A percentile compares a stretch with the other conserved stretches of the same genome.
Conservation (phyloP, 208 protist genomes). For the Kentomonas sorsogonicus region DNA sequence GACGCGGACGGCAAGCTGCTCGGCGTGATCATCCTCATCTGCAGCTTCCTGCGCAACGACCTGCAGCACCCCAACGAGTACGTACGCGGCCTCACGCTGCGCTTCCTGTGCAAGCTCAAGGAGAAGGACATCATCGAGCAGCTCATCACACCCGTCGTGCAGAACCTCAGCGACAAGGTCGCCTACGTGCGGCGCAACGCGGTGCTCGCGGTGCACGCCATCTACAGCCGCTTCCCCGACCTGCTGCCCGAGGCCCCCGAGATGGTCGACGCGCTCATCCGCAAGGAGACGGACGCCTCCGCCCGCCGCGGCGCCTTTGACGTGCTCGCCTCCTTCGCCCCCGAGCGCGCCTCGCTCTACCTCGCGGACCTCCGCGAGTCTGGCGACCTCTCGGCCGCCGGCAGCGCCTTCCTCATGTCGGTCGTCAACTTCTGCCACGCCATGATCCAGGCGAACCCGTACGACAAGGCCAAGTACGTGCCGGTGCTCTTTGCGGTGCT, state of each 20-base stretch:
- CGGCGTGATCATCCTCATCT: constrained; percentile 97
- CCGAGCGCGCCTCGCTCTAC: constrained; percentile 92
- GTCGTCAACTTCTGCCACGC: constrained; percentile 82
- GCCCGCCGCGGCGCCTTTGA: constrained; percentile 97
- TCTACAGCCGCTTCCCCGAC: constrained; percentile 91
- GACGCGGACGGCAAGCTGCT: constrained; percentile 94
- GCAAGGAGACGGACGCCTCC: constrained; percentile 84
- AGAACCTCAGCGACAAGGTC: constrained; percentile 93
- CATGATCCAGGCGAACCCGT: constrained; percentile 77
- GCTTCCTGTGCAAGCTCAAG: constrained; percentile 97
- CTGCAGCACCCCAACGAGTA: constrained; percentile 98
- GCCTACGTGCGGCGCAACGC: constrained; percentile 97
- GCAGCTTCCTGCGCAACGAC: constrained; percentile 94
- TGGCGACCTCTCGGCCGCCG: constrained; percentile 54
- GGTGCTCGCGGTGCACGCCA: constrained; percentile 93
- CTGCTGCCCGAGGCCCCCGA: constrained; percentile 97
- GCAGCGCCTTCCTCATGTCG: constrained; percentile 91
- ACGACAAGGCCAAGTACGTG: constrained; percentile 92
- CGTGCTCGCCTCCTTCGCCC: constrained; percentile 95
- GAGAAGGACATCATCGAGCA: constrained; percentile 96
- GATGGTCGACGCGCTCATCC: constrained; percentile 92
- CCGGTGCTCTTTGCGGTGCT: constrained; percentile 93
- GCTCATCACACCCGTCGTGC: constrained; percentile 91
- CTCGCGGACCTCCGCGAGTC: constrained; percentile 88
- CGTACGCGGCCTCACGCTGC: constrained; percentile 94